Conservation (phyloP, 306 rosid species). For the Gastrolobium villosum region DNA sequence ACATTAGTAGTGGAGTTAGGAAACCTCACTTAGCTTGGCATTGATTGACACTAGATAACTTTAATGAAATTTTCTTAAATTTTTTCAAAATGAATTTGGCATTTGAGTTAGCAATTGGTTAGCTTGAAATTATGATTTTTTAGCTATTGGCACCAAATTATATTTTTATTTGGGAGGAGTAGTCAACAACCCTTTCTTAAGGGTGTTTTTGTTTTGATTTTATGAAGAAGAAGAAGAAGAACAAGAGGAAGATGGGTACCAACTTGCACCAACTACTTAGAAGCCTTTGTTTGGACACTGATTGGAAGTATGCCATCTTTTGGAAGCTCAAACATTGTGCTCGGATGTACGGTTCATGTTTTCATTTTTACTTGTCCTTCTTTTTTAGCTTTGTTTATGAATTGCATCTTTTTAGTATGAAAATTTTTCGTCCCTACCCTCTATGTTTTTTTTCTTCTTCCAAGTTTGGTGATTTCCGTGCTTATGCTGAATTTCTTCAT, state of each 20-base stretch:
- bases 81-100: neutral
- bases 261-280: conserved; percentile 63
- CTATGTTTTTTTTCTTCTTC: neutral
- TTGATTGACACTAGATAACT: conserved; percentile 6
- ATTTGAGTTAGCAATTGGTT: conserved; percentile 18
- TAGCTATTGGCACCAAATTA: too few species aligned
- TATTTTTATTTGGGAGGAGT: conserved; percentile 37
- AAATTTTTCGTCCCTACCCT: neutral
- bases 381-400: conserved; percentile 7
- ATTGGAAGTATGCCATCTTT: conserved; percentile 80
- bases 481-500: neutral
- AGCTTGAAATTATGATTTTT: conserved; percentile 20
- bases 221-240: conserved; percentile 9
- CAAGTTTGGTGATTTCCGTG: neutral
- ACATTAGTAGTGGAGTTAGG: conserved; percentile 4
- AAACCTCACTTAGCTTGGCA: neutral
- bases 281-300: conserved; percentile 72
- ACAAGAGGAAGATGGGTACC: conserved; percentile 58
- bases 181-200: conserved; percentile 37
- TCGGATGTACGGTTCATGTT: conserved; percentile 68
- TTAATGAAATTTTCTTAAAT: neutral
- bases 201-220: conserved; percentile 44
- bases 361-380: neutral
- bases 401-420: neutral
- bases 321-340: conserved; percentile 80